Evolutionary conservation across 1,284 basidiomycete species (phyloP).

Genomic region (Kalmanozyma brasiliensis): DNA sequence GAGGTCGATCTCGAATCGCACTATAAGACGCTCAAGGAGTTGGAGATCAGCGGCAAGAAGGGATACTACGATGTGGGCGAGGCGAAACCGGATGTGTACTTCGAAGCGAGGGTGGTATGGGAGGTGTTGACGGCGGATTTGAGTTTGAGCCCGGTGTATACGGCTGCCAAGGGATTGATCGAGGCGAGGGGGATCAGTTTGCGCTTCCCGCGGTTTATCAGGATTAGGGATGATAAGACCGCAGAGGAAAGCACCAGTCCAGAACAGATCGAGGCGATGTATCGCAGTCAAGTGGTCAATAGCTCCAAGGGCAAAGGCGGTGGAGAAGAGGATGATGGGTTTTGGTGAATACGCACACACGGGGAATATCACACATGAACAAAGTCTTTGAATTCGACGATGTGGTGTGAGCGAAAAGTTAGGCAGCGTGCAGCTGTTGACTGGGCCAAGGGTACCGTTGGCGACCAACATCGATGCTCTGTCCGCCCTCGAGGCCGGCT

Average conservation of each 20-base stretch:
- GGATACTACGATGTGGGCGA: slow-evolving; percentile 74
- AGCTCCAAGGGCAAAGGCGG: slow-evolving; percentile 73
- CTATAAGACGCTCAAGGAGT: slow-evolving; percentile 81
- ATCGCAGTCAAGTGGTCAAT: slow-evolving; percentile 81
- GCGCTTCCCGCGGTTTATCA: slow-evolving; percentile 93
- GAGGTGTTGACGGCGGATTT: slow-evolving; percentile 97
- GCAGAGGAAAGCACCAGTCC: slow-evolving; percentile 90
- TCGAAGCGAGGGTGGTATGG: slow-evolving; percentile 78
- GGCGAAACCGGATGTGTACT: slow-evolving; percentile 65
- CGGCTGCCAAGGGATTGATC: slow-evolving; percentile 84
- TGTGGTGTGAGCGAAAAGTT: too few relatives aligned
- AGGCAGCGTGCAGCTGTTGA: slow-evolving; percentile 9
- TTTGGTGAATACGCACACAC: slow-evolving; percentile 75
- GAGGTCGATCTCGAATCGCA: slow-evolving; percentile 84
- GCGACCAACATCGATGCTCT: slow-evolving; percentile 5
- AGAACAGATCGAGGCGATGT: slow-evolving; percentile 96
- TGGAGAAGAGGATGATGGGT: slow-evolving; percentile 79
- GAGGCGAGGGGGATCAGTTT: slow-evolving; percentile 78
- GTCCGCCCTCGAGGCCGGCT: slow-evolving; percentile 12
- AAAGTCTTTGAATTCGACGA: too few relatives aligned
- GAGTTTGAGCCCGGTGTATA: slow-evolving; percentile 94
- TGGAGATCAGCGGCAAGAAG: slow-evolving; percentile 75
- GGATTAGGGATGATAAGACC: slow-evolving; percentile 89
- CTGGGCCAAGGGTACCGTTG: not conserved
- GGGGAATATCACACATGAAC: too few relatives aligned